A percentile compares a stretch with the other conserved stretches of the same genome.
These are phyloP conservation scores for Candolleomyces aberdarensis DNA, from an alignment of 768 basidiomycete genomes.

Conservation along the genomic window DNA sequence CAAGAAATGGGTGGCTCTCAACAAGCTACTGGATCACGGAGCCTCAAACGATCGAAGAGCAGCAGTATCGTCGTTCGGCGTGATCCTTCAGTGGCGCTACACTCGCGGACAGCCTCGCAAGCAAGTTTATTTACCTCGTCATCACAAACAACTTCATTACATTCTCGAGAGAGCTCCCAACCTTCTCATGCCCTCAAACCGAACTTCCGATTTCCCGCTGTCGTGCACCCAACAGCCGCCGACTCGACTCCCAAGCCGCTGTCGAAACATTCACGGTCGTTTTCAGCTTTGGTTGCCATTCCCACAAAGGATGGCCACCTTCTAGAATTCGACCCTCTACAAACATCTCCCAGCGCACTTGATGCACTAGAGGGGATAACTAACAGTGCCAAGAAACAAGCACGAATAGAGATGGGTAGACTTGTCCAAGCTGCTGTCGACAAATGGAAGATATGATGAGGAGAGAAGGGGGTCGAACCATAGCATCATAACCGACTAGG, in stretches of 20 bases:
- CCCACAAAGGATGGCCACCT: slow-evolving; percentile 77
- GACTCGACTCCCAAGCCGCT: slow-evolving; percentile 34
- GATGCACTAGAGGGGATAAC: slow-evolving; percentile 78
- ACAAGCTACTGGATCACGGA: slow-evolving; percentile 21
- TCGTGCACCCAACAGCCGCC: slow-evolving; percentile 20
- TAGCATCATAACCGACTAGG: background rate
- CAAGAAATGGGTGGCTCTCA: slow-evolving; percentile 19
- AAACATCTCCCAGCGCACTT: slow-evolving; percentile 65
- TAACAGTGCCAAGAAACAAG: slow-evolving; percentile 80
- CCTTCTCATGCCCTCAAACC: slow-evolving; percentile 16
- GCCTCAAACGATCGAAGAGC: slow-evolving; percentile 48
- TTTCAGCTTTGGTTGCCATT: slow-evolving; percentile 69
- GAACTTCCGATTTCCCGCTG: slow-evolving; percentile 26
- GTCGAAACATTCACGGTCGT: slow-evolving; percentile 29
- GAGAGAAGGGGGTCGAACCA: background rate
- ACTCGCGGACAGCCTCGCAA: slow-evolving; percentile 53
- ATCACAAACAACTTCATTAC: slow-evolving; percentile 35
- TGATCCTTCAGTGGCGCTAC: slow-evolving; percentile 46
- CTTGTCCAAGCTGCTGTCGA: slow-evolving; percentile 71
- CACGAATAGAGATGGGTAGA: slow-evolving; percentile 69
- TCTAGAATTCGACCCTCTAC: slow-evolving; percentile 83
- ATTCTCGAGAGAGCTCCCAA: slow-evolving; percentile 44
- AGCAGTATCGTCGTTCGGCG: slow-evolving; percentile 55
- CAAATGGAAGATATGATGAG: slow-evolving; percentile 62
- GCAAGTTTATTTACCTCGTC: slow-evolving; percentile 40